Evolutionary conservation across 768 basidiomycete species (phyloP), one percentile per base, ranked within the genome.

Genomic region (Leccinum olivaceopallidum): DNA sequence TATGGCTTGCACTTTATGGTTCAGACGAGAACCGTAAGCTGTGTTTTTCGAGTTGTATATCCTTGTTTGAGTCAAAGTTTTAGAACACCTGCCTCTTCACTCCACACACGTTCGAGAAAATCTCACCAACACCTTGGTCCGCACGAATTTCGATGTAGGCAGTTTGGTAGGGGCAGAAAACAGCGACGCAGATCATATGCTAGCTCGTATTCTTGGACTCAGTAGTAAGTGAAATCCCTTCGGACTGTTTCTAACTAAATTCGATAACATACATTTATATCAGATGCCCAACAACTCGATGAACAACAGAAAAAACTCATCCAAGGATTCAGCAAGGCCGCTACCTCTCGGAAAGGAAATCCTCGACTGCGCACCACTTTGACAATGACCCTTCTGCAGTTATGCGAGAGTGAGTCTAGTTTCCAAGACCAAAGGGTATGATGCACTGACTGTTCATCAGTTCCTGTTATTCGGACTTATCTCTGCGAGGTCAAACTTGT

Each of bases 371-470:
- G 70, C 14, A 71, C 63, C 1, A 61, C 65, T 24, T 62, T 65
- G 6, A 71, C 69, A 2, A 47, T 70, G 57, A 72, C 69, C 1
- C 24, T 71, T 28, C 6, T 71, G 37, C 64, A 63, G n/a, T 48
- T 71, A 20, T 65, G 63, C 49, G 61, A 69, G 20, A 65, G 70
- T 72, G 12, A 32, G 63, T 34, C 2, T 30, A 14, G 4, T 24
- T 39, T 39, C 5, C 7, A 51, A 6, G 5, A 8, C 5, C 18
- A 26, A 39, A 20, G 20, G 2, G 5, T 6, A 5, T 3, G 20
- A 16, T 10, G 10, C 44, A 47, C 52, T 65, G 2, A 69, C 9
- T 6, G 32, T 52, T 39, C 26, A n/a, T 57, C 7, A 71, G 68
- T 56, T 32, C 1, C 0, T 6, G n/a, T 1, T 0, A 56, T 70